Evolutionary conservation across 345 rosid species (phyloP).

Genomic region (Sisymbrium altissimum): DNA sequence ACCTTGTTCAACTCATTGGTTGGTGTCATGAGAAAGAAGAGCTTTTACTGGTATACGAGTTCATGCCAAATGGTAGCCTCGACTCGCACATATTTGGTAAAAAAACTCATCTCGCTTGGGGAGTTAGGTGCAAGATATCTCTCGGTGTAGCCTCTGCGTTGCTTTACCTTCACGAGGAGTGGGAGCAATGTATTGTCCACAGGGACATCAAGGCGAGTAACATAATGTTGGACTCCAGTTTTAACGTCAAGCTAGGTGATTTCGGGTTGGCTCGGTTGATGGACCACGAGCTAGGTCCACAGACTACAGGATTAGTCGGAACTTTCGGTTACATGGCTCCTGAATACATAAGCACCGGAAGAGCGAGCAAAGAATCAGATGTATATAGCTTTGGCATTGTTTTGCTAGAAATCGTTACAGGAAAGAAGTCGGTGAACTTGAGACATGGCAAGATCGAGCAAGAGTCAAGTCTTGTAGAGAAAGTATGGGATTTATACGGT

Average conservation of each 20-base stretch:
- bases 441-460: slow-evolving; percentile 40
- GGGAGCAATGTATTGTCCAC: background rate
- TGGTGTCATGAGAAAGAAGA: slow-evolving; percentile 47
- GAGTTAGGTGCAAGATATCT: background rate
- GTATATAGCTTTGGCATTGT: slow-evolving; percentile 43
- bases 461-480: slow-evolving; percentile 11
- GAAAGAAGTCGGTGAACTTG: slow-evolving; percentile 28
- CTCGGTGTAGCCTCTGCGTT: background rate
- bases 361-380: slow-evolving; percentile 41
- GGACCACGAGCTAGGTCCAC: slow-evolving; percentile 39
- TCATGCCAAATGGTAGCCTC: slow-evolving; percentile 62
- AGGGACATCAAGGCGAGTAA: slow-evolving; percentile 33
- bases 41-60: slow-evolving; percentile 53
- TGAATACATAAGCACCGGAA: slow-evolving; percentile 40
- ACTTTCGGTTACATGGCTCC: slow-evolving; percentile 50
- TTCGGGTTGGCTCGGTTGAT: slow-evolving; percentile 48
- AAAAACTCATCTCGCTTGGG: background rate
- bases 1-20: background rate
- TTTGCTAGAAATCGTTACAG: slow-evolving; percentile 29
- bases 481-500: slow-evolving; percentile 21
- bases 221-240: slow-evolving; percentile 46
- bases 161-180: background rate
- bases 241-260: slow-evolving; percentile 52
- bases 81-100: slow-evolving; percentile 28
- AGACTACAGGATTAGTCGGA: slow-evolving; percentile 42